Percentiles rank a stretch among this genome's conserved stretches.
phyloP scores from a whole-genome alignment of 768 basidiomycete genomes.

The Exsudoporus frostii region DNA sequence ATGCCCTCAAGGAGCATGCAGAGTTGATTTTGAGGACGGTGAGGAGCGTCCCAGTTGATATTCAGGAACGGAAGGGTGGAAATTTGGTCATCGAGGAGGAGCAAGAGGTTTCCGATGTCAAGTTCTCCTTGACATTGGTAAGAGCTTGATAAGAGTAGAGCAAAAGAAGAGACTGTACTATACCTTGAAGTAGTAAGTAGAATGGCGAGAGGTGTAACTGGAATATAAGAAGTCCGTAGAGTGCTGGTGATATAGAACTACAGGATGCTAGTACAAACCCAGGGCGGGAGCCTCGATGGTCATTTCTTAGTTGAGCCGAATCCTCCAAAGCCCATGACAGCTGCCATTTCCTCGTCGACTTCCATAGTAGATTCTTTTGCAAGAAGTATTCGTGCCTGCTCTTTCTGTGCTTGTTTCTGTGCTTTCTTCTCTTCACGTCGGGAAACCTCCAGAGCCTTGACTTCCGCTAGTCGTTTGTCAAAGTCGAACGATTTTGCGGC shows the following conservation, averaged over 20 bases:
- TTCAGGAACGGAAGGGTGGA: constrained; percentile 48
- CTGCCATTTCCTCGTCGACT: constrained; percentile 64
- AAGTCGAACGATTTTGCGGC: constrained; percentile 93
- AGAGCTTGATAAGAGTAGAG: constrained; percentile 23
- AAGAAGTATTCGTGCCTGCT: constrained; percentile 65
- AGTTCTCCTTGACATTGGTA: constrained; percentile 70
- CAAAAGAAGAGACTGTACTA: constrained; percentile 7
- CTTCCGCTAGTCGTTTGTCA: constrained; percentile 79
- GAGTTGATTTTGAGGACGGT: constrained; percentile 74
- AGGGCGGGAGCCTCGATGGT: constrained; percentile 9
- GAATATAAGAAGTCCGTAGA: not conserved
- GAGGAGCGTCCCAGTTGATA: constrained; percentile 64
- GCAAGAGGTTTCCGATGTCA: constrained; percentile 79
- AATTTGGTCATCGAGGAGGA: constrained; percentile 76
- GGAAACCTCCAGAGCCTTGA: constrained; percentile 68
- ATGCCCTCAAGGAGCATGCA: constrained; percentile 61
- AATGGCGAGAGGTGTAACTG: not conserved
- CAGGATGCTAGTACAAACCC: constrained; percentile 14
- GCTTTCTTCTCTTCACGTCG: constrained; percentile 72
- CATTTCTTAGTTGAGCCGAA: constrained; percentile 86
- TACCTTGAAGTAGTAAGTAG: constrained; percentile 17
- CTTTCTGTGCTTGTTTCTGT: constrained; percentile 75
- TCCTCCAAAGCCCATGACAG: constrained; percentile 89
- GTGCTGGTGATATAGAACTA: constrained; percentile 10
- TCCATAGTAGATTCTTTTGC: constrained; percentile 47